phyloP scores from a whole-genome alignment of 805 yeast species.

The Suhomyces emberorum region DNA sequence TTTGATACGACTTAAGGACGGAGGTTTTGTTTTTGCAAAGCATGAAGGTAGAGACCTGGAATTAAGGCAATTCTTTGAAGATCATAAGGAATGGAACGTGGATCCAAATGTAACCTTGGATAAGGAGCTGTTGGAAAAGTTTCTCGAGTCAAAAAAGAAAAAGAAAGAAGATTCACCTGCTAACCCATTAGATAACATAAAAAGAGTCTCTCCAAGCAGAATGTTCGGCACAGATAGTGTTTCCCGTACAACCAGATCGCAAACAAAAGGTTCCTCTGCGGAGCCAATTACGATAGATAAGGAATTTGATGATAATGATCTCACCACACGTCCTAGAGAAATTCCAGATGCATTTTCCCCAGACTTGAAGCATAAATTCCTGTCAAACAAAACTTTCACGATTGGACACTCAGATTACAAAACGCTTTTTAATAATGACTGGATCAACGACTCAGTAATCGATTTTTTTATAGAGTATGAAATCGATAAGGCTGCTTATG shows the following conservation, averaged over 20 bases:
- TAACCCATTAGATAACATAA: background rate
- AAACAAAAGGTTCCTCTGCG: background rate
- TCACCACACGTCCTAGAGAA: constrained; percentile 14
- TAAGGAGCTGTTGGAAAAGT: background rate
- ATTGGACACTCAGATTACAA: constrained; percentile 70
- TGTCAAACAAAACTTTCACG: constrained; percentile 51
- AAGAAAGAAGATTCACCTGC: background rate
- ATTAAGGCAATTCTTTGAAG: background rate
- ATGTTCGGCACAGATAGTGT: background rate
- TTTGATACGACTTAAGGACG: constrained; percentile 5
- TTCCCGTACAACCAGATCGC: background rate
- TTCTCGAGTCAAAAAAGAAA: background rate
- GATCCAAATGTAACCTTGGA: background rate
- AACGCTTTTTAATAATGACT: constrained; percentile 74
- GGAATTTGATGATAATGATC: constrained; percentile 3
- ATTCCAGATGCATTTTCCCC: constrained; percentile 42
- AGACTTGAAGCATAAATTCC: constrained; percentile 48
- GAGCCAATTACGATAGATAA: background rate
- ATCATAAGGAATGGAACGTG: background rate
- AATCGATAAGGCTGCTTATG: constrained; percentile 36
- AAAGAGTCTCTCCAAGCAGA: constrained; percentile 1
- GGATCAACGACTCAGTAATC: constrained; percentile 86
- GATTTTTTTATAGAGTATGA: constrained; percentile 75
- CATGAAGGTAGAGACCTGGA: constrained; percentile 1
- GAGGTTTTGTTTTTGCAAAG: constrained; percentile 7